Evolutionary conservation across 768 basidiomycete genomes (phyloP), one percentile per base, ranked within the genome.

Genomic region (Boletus coccyginus): DNA sequence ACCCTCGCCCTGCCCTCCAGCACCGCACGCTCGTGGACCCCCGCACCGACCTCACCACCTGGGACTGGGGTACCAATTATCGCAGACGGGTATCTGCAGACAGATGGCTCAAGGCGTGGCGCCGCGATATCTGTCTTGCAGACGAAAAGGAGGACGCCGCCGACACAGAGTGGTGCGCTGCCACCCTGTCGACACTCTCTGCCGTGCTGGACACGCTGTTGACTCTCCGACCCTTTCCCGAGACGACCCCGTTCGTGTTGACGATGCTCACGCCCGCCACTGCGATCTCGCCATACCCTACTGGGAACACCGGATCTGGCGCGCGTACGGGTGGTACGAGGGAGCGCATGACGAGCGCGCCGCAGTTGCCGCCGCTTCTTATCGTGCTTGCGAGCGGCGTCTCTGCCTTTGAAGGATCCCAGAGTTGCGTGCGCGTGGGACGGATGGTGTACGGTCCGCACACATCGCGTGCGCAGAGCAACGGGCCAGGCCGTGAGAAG

Each of bases 1-100:
- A 83, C 53, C 82, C 81, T 0, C 68, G 79, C 33, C 62, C 65
- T 12, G 73, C 72, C 8, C 58, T 70, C 31, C 54, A 58, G 31
- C 66, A 74, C 16, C 49, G 68, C 16, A 57, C 61, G 6, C 59
- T 62, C 17, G 19, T 74, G 8, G 67, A 68, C 29, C 65, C 67
- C 29, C 62, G 67, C 19, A 50, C 59, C 24, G 57, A 64, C 21
- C 52, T 57, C 51, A 24, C 53, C 35, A 4, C 36, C 2, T 67
- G 58, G 50, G 53, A 73, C 50, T 71, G 62, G 65, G 65, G 65
- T 9, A 47, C 14, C 1, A 59, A 70, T 32, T 70, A 70, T 24
- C 65, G 62, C 17, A 47, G 56, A 33, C 67, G 69, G 5, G 55
- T 69, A 0, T 24, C 55, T 3, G 55, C 67, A 1, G 70, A 72